Conservation (phyloP, 768 basidiomycete genomes). For the Lactarius pseudohatsudake region DNA sequence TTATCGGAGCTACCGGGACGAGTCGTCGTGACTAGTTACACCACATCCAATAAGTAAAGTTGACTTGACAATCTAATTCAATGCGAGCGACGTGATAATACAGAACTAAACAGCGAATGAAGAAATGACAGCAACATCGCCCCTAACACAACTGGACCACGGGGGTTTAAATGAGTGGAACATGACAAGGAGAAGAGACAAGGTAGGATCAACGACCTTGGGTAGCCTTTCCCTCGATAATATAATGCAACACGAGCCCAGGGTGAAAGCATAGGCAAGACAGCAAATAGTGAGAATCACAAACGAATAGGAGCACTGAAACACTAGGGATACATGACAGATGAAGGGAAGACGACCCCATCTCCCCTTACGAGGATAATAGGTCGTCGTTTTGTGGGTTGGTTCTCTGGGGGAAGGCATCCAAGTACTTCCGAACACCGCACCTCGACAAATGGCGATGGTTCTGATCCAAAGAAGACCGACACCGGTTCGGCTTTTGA, state of each 20-base stretch:
- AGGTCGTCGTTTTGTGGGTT: slow-evolving; percentile 66
- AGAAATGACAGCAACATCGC: slow-evolving; percentile 3
- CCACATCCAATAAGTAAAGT: background rate
- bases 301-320: slow-evolving; percentile 1
- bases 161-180: slow-evolving; percentile 4
- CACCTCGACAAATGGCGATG: slow-evolving; percentile 84
- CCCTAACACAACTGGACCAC: slow-evolving; percentile 2
- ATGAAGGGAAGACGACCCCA: slow-evolving; percentile 86
- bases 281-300: slow-evolving; percentile 16
- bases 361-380: slow-evolving; percentile 82
- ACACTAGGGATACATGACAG: slow-evolving; percentile 71
- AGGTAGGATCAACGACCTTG: slow-evolving; percentile 7
- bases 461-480: slow-evolving; percentile 86
- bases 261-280: slow-evolving; percentile 21
- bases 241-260: slow-evolving; percentile 15
- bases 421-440: slow-evolving; percentile 84
- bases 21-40: background rate
- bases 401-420: slow-evolving; percentile 74
- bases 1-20: background rate
- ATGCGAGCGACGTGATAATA: slow-evolving; percentile 8
- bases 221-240: background rate
- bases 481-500: slow-evolving; percentile 76
- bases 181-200: background rate
- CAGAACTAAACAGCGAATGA: slow-evolving; percentile 7
- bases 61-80: slow-evolving; percentile 8